Evolutionary conservation across 2,329 filamentous ascomycete species (phyloP), one percentile per base, ranked within the genome.

Genomic region (Albophoma yamanashiensis): DNA sequence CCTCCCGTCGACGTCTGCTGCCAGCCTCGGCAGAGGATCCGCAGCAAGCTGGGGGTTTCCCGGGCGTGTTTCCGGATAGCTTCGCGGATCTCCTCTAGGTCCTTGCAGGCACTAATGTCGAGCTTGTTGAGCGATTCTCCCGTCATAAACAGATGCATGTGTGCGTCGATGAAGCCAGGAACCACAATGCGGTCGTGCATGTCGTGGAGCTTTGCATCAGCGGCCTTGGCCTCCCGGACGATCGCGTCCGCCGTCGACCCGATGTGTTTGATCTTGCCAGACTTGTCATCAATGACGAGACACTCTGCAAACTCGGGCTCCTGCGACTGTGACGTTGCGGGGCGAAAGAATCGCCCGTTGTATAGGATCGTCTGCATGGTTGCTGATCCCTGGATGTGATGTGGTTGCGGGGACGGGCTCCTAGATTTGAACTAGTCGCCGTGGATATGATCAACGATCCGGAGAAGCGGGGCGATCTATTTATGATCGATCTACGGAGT

Each of bases 121-220:
- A 53, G 27, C 31, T 34, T 34, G 27, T 53, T 53, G 27, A 53
- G 50, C 50, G 50, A 34, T 20, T 53, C 27, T n/a, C 76, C 76
- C 8, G 77, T 69, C 15, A 76, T 66, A 1, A 78, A 65, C 17
- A 79, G 70, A 63, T 79, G 76, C 70, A 76, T 76, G 58, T 78
- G 76, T 2, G 73, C 74, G 62, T 78, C 76, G 27, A 78, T 74
- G 64, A 78, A 77, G 1, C 75, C 72, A 2, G 76, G 75, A 1
- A 78, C 64, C 4, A 66, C 31, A 7, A 62, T 31, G 9, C 60
- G 57, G 12, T 50, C 56, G 15, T 57, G 34, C 62, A 63, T 60
- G 58, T 61, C 60, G 4, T 58, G 40, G n/a, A 59, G 27, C 40
- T 55, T 14, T 14, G 62, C 60, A 8, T 60, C 60, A 3, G 58